These are phyloP conservation scores for Strobilomyces confusus DNA, from an alignment of 768 basidiomycete species.

Conservation along the genomic window DNA sequence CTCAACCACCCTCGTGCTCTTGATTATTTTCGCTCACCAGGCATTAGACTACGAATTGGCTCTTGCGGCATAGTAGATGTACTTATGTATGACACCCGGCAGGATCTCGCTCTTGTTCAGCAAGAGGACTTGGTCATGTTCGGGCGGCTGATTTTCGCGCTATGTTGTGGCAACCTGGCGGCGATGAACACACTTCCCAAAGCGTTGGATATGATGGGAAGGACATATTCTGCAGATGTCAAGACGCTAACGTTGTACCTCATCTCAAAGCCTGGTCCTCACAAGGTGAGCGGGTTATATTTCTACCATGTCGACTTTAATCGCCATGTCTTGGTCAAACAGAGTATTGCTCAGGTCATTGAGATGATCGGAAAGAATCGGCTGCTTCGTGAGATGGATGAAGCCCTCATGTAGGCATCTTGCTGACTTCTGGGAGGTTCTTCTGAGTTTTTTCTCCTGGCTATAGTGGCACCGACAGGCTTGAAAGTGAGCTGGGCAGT, in stretches of 20 bases:
- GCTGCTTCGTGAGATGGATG: constrained; percentile 77
- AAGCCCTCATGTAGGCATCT: constrained; percentile 63
- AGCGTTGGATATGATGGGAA: constrained; percentile 67
- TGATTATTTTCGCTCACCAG: background rate
- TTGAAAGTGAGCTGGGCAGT: constrained; percentile 79
- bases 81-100: constrained; percentile 66
- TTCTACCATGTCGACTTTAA: background rate
- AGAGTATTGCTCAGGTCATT: constrained; percentile 78
- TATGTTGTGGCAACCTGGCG: constrained; percentile 67
- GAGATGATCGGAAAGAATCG: constrained; percentile 68
- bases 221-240: constrained; percentile 76
- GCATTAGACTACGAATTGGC: constrained; percentile 68
- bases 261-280: constrained; percentile 62
- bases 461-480: constrained; percentile 67
- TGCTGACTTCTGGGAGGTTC: background rate
- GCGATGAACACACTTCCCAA: constrained; percentile 62
- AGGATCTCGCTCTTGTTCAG: constrained; percentile 57
- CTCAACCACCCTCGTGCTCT: background rate
- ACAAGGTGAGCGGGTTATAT: constrained; percentile 44
- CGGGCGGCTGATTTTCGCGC: constrained; percentile 74
- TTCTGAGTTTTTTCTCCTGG: constrained; percentile 1
- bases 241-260: constrained; percentile 79
- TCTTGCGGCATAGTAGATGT: constrained; percentile 89
- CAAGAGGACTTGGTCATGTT: constrained; percentile 90
- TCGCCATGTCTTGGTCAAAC: background rate